Base-by-base conservation (phyloP, 2,329 filamentous ascomycete genomes). In the Fusarium algeriense region DNA sequence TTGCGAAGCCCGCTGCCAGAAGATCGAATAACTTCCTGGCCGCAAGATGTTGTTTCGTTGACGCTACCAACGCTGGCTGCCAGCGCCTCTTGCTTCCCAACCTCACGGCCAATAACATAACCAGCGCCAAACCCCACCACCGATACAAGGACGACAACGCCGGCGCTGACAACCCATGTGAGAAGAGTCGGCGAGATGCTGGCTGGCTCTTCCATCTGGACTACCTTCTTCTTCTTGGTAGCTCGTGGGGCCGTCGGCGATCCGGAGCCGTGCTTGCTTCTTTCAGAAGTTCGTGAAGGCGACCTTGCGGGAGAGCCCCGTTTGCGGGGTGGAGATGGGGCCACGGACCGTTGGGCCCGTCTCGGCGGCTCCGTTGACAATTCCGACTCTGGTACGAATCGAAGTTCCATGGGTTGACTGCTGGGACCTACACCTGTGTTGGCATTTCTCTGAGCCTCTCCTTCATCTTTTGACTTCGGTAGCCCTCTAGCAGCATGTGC, bases 401-500 rank as follows among this genome's bases (percentile, higher is more conserved):
- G 85, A 43, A 91, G 78, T 65, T 87, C 87, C 80, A 91, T 85
- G 3, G 88, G 88, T 69, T 88, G 87, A 58, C 79, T 81, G 74
- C 85, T 84, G 6, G 83, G 82, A 9, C 85, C 80, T 44, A 86
- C 78, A 28, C 83, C 82, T 28, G 80, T 73, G 49, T 80, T 80
- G 13, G 77, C 73, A 15, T 73, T 64, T 17, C 78, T 70, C 53
- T 80, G 75, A 15, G 79, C 75, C 58, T 84, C 83, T 15, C 78
- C 78, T 59, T 86, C 84, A 53, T 86, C 84, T 52, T 85, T 84
- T 19, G 85, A 83, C 78, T 96, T 97, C 2, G 92, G 90, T 19
- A 96, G 85, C 7, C 92, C 92, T 45, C 96, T 89, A 3, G 95
- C 96, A 1, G 95, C 96, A 6, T 95, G 94, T 1, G 94, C 95